These are phyloP conservation scores for Brassica nigra DNA, from an alignment of 345 rosid species.

Conservation along the genomic window DNA sequence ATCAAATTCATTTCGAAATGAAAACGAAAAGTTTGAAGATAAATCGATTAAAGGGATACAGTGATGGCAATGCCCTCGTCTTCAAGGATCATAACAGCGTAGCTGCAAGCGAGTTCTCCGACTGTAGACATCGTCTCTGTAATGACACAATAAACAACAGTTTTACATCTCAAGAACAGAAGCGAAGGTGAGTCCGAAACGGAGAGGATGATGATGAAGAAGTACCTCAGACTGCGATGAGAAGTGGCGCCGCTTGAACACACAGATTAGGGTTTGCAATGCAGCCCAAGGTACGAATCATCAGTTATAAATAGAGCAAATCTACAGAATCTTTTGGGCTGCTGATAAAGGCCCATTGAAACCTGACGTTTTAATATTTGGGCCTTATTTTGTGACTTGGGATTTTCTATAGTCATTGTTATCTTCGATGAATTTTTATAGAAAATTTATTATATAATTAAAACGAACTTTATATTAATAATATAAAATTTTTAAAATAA, in stretches of 20 bases:
- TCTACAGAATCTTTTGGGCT: background rate
- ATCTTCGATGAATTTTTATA: too few relatives aligned
- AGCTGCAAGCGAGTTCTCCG: conserved; percentile 69
- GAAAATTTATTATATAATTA: too few relatives aligned
- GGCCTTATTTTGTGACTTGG: background rate
- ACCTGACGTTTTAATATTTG: background rate
- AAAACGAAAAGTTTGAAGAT: background rate
- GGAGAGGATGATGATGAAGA: background rate
- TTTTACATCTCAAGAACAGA: background rate
- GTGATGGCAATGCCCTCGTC: conserved; percentile 75
- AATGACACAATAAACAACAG: background rate
- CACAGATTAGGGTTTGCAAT: conserved; percentile 18
- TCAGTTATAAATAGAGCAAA: background rate
- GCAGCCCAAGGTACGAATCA: background rate
- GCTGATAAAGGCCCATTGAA: background rate
- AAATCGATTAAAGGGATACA: conserved; percentile 39
- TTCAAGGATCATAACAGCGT: conserved; percentile 68
- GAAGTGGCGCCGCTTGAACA: conserved; percentile 17
- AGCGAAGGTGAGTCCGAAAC: background rate
- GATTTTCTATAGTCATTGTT: background rate
- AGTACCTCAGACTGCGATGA: conserved; percentile 15
- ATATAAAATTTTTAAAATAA: too few relatives aligned
- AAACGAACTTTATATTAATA: too few relatives aligned
- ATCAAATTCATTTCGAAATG: background rate
- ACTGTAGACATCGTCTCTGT: conserved; percentile 56